phyloP scores from a whole-genome alignment of 371 early-diverging fungal species.

The Smittium mucronatum region DNA sequence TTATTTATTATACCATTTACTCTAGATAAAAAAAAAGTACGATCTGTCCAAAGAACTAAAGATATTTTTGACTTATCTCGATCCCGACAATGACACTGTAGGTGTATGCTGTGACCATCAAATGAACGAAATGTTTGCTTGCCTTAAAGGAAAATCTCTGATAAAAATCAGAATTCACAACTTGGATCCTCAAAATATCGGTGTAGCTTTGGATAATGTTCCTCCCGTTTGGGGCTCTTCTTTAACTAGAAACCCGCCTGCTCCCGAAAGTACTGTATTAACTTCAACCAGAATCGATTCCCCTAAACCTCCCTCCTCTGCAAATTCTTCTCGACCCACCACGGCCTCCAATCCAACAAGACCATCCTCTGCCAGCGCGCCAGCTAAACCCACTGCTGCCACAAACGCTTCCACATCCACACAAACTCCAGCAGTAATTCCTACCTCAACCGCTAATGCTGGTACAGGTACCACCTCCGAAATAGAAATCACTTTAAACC shows the following conservation, averaged over 20 bases:
- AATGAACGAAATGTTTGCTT: constrained; percentile 6
- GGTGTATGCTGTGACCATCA: constrained; percentile 9
- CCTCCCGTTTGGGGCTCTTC: constrained; percentile 3
- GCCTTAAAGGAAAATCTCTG: neutral
- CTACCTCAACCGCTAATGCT: neutral
- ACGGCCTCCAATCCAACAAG: neutral
- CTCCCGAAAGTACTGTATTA: neutral
- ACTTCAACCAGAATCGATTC: neutral
- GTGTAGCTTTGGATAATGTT: constrained; percentile 10
- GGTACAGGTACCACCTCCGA: neutral
- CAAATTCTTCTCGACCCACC: neutral
- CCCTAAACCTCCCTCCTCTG: neutral
- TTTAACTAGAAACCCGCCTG: neutral
- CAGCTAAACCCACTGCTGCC: neutral
- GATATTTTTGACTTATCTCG: constrained; percentile 5
- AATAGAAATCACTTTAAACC: neutral
- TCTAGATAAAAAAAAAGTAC: constrained; percentile 9
- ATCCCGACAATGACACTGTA: constrained; percentile 1
- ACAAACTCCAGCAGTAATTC: neutral
- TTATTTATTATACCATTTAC: neutral
- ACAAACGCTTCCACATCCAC: neutral
- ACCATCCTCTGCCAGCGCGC: neutral
- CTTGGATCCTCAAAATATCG: neutral
- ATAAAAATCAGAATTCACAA: constrained; percentile 1
- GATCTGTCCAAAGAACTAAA: neutral